These are phyloP conservation scores for Psilocybe subaeruginosa DNA, from an alignment of 768 basidiomycete genomes.

Conservation along the genomic window DNA sequence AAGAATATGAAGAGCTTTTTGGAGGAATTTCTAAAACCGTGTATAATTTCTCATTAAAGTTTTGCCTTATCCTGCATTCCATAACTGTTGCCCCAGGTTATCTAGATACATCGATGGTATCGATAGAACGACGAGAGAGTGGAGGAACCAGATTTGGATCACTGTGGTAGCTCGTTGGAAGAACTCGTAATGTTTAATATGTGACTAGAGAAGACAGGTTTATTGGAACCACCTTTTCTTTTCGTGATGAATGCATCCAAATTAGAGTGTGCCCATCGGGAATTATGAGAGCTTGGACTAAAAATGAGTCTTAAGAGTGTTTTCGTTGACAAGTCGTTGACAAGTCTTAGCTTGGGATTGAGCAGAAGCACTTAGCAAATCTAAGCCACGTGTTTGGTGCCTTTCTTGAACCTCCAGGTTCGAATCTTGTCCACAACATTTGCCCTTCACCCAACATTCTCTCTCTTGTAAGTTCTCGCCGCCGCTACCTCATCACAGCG, in stretches of 20 bases:
- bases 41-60: not conserved
- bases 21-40: not conserved
- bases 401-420: conserved; percentile 12
- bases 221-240: not conserved
- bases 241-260: not conserved
- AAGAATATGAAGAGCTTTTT: not conserved
- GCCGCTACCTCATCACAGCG: not conserved
- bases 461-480: conserved; percentile 14
- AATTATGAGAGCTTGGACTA: conserved; percentile 1
- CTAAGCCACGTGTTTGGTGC: conserved; percentile 32
- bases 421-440: conserved; percentile 4
- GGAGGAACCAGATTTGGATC: not conserved
- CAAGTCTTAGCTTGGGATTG: conserved; percentile 12
- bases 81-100: not conserved
- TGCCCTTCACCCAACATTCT: conserved; percentile 20
- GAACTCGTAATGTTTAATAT: conserved; percentile 5
- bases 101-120: conserved; percentile 8
- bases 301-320: not conserved
- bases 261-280: conserved; percentile 5
- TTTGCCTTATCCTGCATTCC: not conserved
- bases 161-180: conserved; percentile 1
- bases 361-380: conserved; percentile 36
- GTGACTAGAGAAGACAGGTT: conserved; percentile 1
- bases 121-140: conserved; percentile 3
- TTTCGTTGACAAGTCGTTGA: not conserved